Base-by-base conservation (phyloP, 2,329 filamentous ascomycete genomes). In the Sordariomycetes sp. region DNA sequence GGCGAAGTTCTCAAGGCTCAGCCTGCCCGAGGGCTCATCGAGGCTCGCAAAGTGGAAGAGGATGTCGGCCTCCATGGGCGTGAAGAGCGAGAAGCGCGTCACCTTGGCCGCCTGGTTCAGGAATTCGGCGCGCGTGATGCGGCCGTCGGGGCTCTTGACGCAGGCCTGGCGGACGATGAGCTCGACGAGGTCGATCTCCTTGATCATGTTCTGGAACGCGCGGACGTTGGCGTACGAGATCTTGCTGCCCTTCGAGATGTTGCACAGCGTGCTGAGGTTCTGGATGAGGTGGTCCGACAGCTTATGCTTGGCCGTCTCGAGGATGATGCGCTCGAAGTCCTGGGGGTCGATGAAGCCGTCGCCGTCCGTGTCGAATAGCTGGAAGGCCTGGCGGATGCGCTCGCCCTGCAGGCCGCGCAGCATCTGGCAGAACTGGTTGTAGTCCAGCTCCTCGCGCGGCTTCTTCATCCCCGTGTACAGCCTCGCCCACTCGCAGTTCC, bases 341-440 rank as follows among this genome's bases (percentile, higher is more conserved):
- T 95, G 87, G 1, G 94, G 90, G 69, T 95, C 86, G 64, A 99
- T 97, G 75, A 89, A 97, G 58, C 94, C 94, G 68, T 96, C 91
- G 56, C 85, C 86, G 66, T 96, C 87, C 71, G 84, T 89, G 74
- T 99, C 94, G 62, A 96, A 91, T 60, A 85, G 76, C 67, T 94
- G 85, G 78, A 99, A 99, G 15, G 94, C 92, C 72, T 99, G 94
- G 61, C 94, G 82, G 65, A 99, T 91, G 62, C 91, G 84, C 81
- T 99, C 94, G 59, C 94, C 94, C 74, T 97, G 92, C 60, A 99
- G 78, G 53, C 92, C 94, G 61, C 94, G 88, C 66, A 99, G 79
- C 91, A 99, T 96, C 76, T 99, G 94, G 53, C 91, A 89, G 75
- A 99, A 99, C 72, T 99, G 92, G 6, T 87, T 85, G 70, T 99